Evolutionary conservation across 192 early-diverging fungal genomes (phyloP).

Genomic region (Gaertneriomyces semiglobifer): DNA sequence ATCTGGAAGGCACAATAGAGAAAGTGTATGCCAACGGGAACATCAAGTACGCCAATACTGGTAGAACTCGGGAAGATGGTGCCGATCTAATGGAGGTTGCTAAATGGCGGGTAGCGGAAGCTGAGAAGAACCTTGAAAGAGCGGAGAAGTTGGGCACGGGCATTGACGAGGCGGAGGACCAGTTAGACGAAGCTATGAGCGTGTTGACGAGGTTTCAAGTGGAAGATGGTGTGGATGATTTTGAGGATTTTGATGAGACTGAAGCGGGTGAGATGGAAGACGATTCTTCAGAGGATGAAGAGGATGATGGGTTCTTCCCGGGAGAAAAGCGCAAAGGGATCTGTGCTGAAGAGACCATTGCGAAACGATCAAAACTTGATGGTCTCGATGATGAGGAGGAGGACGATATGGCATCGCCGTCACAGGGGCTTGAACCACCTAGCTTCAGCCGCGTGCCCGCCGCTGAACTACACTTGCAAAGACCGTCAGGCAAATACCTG

Average conservation of each 20-base stretch:
- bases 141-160: conserved; percentile 10
- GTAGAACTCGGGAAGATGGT: conserved; percentile 35
- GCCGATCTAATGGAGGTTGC: conserved; percentile 35
- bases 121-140: conserved; percentile 11
- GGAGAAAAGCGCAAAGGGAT: neutral
- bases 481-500: conserved; percentile 18
- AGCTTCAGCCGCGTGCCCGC: conserved; percentile 31
- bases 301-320: conserved; percentile 10
- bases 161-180: conserved; percentile 17
- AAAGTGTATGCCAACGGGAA: conserved; percentile 38
- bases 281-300: conserved; percentile 25
- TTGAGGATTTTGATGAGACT: conserved; percentile 13
- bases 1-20: conserved; percentile 18
- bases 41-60: conserved; percentile 18
- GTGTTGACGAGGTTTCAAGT: conserved; percentile 5
- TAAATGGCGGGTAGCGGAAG: conserved; percentile 27
- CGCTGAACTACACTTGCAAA: conserved; percentile 7
- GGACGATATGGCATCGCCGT: conserved; percentile 4
- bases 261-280: conserved; percentile 19
- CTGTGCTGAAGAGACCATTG: neutral
- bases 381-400: conserved; percentile 10
- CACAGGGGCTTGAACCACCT: conserved; percentile 26
- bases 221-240: conserved; percentile 19
- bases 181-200: conserved; percentile 28
- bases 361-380: neutral